phyloP scores from a whole-genome alignment of 2,329 filamentous ascomycete genomes.

The Alternaria triticina region DNA sequence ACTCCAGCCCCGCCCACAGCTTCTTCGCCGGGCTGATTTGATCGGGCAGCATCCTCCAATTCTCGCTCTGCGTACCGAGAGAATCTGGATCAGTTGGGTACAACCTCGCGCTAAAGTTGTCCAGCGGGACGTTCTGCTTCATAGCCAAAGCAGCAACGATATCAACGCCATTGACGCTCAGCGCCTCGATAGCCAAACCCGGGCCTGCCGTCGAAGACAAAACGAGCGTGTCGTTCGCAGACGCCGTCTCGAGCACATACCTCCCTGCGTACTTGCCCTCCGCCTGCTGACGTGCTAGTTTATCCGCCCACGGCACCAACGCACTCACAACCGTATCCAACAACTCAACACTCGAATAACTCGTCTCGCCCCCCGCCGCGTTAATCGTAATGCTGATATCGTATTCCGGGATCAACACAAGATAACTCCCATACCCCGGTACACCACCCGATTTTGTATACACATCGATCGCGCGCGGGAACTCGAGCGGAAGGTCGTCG shows the following conservation, averaged over 20 bases:
- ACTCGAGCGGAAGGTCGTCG: slow-evolving; percentile 18
- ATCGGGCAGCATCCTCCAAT: slow-evolving; percentile 27
- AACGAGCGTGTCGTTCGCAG: slow-evolving; percentile 14
- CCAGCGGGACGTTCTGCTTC: slow-evolving; percentile 2
- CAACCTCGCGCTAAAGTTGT: slow-evolving; percentile 25
- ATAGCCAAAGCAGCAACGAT: slow-evolving; percentile 21
- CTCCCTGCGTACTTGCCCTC: slow-evolving; percentile 26
- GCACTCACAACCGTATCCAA: slow-evolving; percentile 18
- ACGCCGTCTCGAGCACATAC: slow-evolving; percentile 17
- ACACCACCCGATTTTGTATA: slow-evolving; percentile 36
- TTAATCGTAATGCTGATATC: slow-evolving; percentile 31
- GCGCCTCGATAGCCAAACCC: slow-evolving; percentile 21
- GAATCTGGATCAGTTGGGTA: slow-evolving; percentile 32
- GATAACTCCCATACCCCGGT: slow-evolving; percentile 27
- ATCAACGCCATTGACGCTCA: slow-evolving; percentile 24
- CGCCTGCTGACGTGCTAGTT: slow-evolving; percentile 24
- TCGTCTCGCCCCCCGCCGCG: slow-evolving; percentile 23
- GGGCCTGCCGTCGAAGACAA: slow-evolving; percentile 20
- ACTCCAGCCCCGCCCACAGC: slow-evolving; percentile 27
- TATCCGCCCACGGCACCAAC: slow-evolving; percentile 29
- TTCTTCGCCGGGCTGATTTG: slow-evolving; percentile 3
- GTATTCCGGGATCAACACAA: slow-evolving; percentile 31
- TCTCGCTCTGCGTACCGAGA: slow-evolving; percentile 13
- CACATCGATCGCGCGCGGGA: slow-evolving; percentile 28
- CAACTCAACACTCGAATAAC: slow-evolving; percentile 14